Evolutionary conservation across 306 rosid genomes (phyloP), one percentile per base, ranked within the genome.

Genomic region (Castanopsis chinensis): DNA sequence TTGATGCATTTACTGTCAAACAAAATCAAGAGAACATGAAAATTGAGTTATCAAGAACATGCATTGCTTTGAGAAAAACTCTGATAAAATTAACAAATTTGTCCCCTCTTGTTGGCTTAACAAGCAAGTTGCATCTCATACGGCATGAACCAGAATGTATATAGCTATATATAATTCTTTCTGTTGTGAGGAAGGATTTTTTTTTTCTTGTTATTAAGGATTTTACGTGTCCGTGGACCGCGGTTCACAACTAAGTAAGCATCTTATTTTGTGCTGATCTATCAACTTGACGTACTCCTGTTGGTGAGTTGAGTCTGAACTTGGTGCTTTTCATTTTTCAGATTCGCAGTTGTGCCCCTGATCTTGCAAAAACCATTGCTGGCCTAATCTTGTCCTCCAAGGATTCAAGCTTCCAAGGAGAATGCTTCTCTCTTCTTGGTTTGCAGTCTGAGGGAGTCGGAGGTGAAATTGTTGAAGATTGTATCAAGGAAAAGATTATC

Each of bases 361-460:
- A 91, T 86, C 96, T 95, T 13, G 97, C 98, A 20, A 88, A 86
- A 87, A 78, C 96, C 58, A 91, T 95, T 77, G 86, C 96, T 69
- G 97, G 99, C 81, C 84, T 93, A 77, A 86, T 95, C 78, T 69
- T 87, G 80, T 84, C 92, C 76, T 93, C 99, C 57, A 71, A 76
- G 23, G 98, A 93, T 91, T 71, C 76, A 52, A 83, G 83, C 76
- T 95, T 93, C 85, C 89, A 73, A 84, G 85, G 82, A 82, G 92
- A 90, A 91, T 95, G 99, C 76, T 85, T 88, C 33, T 88, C 96
- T 63, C 89, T 93, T 81, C 94, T 95, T 61, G 98, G 97, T 41
- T 85, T 95, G 80, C 92, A 83, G 76, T 80, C 85, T 78, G 88
- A 79, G 51, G 90, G 76, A 77, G 84, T 76, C 80, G 96, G 82